Evolutionary conservation across 441 rosid species (phyloP).

Genomic region (Populus hybrid): DNA sequence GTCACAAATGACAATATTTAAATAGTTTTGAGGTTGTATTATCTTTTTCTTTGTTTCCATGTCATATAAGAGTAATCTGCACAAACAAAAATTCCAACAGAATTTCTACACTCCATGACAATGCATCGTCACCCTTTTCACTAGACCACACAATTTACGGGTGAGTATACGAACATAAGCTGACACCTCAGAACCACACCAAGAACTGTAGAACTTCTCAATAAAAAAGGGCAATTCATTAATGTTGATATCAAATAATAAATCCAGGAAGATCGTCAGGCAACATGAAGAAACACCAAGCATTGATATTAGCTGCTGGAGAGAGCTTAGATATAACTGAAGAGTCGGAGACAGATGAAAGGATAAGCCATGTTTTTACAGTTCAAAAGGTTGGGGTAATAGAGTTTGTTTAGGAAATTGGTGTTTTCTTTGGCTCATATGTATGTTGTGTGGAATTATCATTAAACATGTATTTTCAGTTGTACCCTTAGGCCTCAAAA

Average conservation of each 20-base stretch:
- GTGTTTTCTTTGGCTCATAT: not conserved
- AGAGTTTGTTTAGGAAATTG: not conserved
- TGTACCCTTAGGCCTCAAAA: not conserved
- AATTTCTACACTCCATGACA: not conserved
- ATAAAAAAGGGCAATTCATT: too few relatives aligned
- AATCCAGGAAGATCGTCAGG: not conserved
- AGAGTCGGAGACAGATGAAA: not conserved
- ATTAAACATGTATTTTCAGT: not conserved
- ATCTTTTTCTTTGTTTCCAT: too few relatives aligned
- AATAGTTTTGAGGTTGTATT: too few relatives aligned
- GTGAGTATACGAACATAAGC: not conserved
- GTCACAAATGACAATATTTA: constrained; percentile 18
- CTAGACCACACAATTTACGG: not conserved
- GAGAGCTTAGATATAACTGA: not conserved
- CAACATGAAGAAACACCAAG: not conserved
- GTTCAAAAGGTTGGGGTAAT: not conserved
- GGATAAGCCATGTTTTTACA: not conserved
- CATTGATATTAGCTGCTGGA: not conserved
- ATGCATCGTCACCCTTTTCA: not conserved
- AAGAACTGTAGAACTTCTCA: too few relatives aligned
- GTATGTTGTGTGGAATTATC: not conserved
- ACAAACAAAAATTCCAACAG: not conserved
- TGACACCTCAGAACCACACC: too few relatives aligned
- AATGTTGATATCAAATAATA: not conserved
- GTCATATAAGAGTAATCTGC: not conserved